Conservation (phyloP, 495 filamentous ascomycete species). For the Rhypophila decipiens region DNA sequence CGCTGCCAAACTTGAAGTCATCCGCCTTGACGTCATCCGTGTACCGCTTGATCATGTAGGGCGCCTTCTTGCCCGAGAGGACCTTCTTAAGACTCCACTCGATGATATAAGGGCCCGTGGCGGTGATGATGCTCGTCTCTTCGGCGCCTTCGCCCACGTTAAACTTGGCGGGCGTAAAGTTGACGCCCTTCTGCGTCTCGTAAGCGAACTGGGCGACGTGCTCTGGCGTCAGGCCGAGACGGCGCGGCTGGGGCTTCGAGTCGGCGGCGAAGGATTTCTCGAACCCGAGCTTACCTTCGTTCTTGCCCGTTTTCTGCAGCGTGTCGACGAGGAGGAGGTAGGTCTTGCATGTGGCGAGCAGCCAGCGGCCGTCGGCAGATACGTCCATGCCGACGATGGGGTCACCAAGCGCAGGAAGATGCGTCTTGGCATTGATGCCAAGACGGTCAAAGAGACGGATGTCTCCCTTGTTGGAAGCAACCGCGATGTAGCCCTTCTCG, state of each 20-base stretch:
- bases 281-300: slow-evolving; percentile 95
- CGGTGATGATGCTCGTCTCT: slow-evolving; percentile 91
- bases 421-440: slow-evolving; percentile 95
- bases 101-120: slow-evolving; percentile 95
- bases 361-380: slow-evolving; percentile 89
- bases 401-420: slow-evolving; percentile 92
- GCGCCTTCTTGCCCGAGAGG: slow-evolving; percentile 67
- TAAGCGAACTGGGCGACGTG: slow-evolving; percentile 96
- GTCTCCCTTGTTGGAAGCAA: slow-evolving; percentile 95
- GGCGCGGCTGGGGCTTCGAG: slow-evolving; percentile 85
- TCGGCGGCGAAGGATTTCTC: slow-evolving; percentile 91
- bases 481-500: slow-evolving; percentile 91
- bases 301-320: slow-evolving; percentile 86
- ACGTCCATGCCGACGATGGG: slow-evolving; percentile 93
- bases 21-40: slow-evolving; percentile 95
- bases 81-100: slow-evolving; percentile 95
- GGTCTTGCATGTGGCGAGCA: slow-evolving; percentile 89
- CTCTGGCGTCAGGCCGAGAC: slow-evolving; percentile 75
- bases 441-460: slow-evolving; percentile 94
- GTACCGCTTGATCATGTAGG: slow-evolving; percentile 95
- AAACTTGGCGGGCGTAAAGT: slow-evolving; percentile 88
- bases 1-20: slow-evolving; percentile 93
- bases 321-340: slow-evolving; percentile 92
- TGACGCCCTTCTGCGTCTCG: slow-evolving; percentile 78
- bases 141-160: slow-evolving; percentile 76